Base-by-base conservation (phyloP, 1,139 yeast genomes). In the Taiozyma sp. region DNA sequence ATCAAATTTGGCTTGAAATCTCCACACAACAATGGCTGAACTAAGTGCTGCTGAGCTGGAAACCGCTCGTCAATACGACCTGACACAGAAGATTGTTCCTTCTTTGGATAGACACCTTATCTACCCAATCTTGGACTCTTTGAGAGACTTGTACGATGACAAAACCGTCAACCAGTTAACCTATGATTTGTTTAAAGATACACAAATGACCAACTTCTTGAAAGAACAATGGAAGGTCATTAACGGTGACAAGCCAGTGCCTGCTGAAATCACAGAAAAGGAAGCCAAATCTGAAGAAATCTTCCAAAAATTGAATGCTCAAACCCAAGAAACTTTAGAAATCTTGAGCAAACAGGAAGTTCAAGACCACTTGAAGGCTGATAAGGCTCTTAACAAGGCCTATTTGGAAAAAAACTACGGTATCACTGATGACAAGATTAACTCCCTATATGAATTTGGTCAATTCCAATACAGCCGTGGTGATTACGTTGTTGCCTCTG, bases 391-490 rank as follows among this genome's bases (percentile, higher is more conserved):
- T 58, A 80, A 80, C 63, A 69, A 76, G 61, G 71, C 71, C 49
- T 71, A 72, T 52, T 63, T 81, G 49, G 71, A 74, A 51, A 67
- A 67, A 49, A 67, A 70, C 46, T 74, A 78, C 60, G 72, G 72
- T 22, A 68, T 80, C 57, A 73, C 78, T 27, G 76, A 75, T 52
- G 74, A 71, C n/a, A 73, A 75, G 62, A 78, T 81, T 55, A 69
- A 76, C 57, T 75, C 72, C 53, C 66, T 81, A 44, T 81, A 78
- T 64, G 75, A 78, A 56, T 78, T 74, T 63, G 86, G 84, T 48
- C 80, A 79, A 63, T 73, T 79, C 60, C 83, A 80, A 64, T 81
- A 79, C 67, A 78, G 79, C 67, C 73, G 81, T 62, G 86, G 86
- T 57, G 80, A 80, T 59, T 81, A 80, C 65, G 76, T 71, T 47